Percentiles rank a stretch among this genome's conserved stretches.
These are phyloP conservation scores for Protomyces inundatus DNA, from an alignment of 1,139 yeast species.

Conservation along the genomic window DNA sequence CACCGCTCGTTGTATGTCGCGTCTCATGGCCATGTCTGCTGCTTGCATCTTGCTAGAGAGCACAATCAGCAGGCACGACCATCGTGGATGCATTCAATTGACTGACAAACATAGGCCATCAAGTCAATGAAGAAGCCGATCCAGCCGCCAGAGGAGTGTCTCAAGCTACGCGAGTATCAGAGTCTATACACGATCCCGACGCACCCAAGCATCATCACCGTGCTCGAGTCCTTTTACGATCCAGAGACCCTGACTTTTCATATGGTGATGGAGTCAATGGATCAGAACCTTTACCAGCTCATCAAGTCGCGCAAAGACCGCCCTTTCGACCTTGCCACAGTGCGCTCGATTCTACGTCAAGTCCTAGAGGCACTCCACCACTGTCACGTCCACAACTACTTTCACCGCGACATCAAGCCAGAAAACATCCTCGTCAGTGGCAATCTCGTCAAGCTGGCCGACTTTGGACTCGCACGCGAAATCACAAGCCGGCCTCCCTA, in stretches of 20 bases:
- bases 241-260: conserved; percentile 53
- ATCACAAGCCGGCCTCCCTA: conserved; percentile 51
- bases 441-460: conserved; percentile 69
- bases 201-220: conserved; percentile 65
- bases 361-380: conserved; percentile 71
- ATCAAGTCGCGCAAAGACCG: conserved; percentile 48
- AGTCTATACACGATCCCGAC: conserved; percentile 59
- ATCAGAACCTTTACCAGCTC: conserved; percentile 69
- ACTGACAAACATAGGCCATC: conserved; percentile 48
- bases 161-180: conserved; percentile 63
- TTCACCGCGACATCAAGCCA: conserved; percentile 91
- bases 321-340: conserved; percentile 53
- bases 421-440: conserved; percentile 66
- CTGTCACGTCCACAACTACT: conserved; percentile 67
- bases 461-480: conserved; percentile 81
- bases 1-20: not conserved
- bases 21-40: not conserved
- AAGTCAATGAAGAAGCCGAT: conserved; percentile 66
- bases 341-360: conserved; percentile 62
- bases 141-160: conserved; percentile 51
- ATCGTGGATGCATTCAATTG: not conserved
- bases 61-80: too few species aligned
- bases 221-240: conserved; percentile 76
- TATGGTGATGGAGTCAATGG: conserved; percentile 85
- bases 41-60: not conserved